Evolutionary conservation across 805 yeast species (phyloP).

Genomic region (Candida arabinofermentans): DNA sequence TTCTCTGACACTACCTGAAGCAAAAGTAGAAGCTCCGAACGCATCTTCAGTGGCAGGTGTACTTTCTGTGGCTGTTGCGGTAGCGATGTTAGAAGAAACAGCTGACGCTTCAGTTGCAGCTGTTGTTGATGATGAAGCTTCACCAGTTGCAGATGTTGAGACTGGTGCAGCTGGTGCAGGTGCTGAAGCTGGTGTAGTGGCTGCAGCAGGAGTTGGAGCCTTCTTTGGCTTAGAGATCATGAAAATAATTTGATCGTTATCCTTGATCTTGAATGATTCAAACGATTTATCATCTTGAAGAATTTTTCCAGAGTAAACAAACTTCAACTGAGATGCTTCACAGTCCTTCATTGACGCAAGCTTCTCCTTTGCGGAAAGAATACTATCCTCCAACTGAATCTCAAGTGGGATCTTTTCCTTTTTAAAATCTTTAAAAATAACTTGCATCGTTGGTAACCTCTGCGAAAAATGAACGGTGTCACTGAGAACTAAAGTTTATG

Average conservation of each 20-base stretch:
- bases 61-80: not conserved
- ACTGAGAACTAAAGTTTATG: too few relatives aligned
- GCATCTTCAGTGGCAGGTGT: conserved; percentile 2
- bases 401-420: conserved; percentile 83
- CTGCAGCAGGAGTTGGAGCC: conserved; percentile 25
- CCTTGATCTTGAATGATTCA: conserved; percentile 70
- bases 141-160: conserved; percentile 24
- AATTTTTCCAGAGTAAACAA: conserved; percentile 88
- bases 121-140: conserved; percentile 22
- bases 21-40: conserved; percentile 52
- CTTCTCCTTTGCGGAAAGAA: conserved; percentile 64
- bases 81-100: conserved; percentile 15
- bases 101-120: conserved; percentile 20
- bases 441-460: conserved; percentile 69
- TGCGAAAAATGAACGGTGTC: too few relatives aligned
- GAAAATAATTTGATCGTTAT: conserved; percentile 83
- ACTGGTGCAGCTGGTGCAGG: conserved; percentile 24
- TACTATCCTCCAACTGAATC: conserved; percentile 64
- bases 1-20: conserved; percentile 75
- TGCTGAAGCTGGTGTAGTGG: conserved; percentile 20
- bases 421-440: conserved; percentile 86
- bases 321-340: conserved; percentile 71
- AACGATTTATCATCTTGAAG: conserved; percentile 78
- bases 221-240: conserved; percentile 68
- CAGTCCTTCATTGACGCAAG: conserved; percentile 66